phyloP scores from a whole-genome alignment of 768 basidiomycete species.

The Pleurotus salmoneostramineus region DNA sequence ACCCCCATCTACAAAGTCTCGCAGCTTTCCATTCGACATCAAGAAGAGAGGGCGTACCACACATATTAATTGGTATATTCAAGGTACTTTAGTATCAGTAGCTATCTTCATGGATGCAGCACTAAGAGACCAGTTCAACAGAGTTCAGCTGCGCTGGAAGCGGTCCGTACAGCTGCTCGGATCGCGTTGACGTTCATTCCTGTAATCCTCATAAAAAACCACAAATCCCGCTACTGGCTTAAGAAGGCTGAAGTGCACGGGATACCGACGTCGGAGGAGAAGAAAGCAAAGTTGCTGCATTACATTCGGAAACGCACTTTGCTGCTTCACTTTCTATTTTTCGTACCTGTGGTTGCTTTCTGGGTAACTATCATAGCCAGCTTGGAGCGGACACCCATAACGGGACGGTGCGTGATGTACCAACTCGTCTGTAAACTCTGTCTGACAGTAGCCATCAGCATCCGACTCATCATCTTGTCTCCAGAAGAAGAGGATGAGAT shows the following conservation, averaged over 20 bases:
- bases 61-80: slow-evolving; percentile 53
- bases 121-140: slow-evolving; percentile 22
- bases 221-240: slow-evolving; percentile 46
- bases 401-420: slow-evolving; percentile 62
- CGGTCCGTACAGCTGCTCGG: slow-evolving; percentile 67
- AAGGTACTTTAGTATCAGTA: slow-evolving; percentile 44
- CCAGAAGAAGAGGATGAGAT: slow-evolving; percentile 93
- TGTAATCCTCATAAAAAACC: slow-evolving; percentile 56
- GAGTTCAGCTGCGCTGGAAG: slow-evolving; percentile 71
- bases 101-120: not conserved
- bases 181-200: slow-evolving; percentile 77
- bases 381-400: slow-evolving; percentile 74
- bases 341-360: slow-evolving; percentile 59
- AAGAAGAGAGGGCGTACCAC: slow-evolving; percentile 25
- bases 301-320: slow-evolving; percentile 43
- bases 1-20: not conserved
- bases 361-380: slow-evolving; percentile 70
- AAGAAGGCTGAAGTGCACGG: slow-evolving; percentile 48
- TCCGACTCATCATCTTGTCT: slow-evolving; percentile 84
- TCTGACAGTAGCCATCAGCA: slow-evolving; percentile 38
- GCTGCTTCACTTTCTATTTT: slow-evolving; percentile 50
- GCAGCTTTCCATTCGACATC: slow-evolving; percentile 39
- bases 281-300: slow-evolving; percentile 41
- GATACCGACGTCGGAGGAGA: slow-evolving; percentile 49
- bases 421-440: not conserved